Evolutionary conservation across 106 monocot genomes (phyloP).

Genomic region (Allium sativum): DNA sequence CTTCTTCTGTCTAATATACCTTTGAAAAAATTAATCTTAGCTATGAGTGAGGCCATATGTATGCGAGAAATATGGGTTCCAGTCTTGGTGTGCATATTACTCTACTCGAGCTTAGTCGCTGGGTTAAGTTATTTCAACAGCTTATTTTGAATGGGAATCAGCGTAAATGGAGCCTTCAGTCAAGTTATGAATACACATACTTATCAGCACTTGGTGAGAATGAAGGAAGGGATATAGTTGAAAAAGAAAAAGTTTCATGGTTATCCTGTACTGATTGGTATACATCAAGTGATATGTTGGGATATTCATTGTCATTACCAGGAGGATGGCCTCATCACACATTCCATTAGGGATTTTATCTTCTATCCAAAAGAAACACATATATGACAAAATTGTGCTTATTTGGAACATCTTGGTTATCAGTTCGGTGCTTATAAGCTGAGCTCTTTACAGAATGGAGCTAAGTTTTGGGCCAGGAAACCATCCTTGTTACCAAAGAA

Average conservation of each 20-base stretch:
- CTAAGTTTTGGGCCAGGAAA: constrained; percentile 7
- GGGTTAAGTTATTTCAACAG: constrained; percentile 88
- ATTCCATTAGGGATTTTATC: constrained; percentile 28
- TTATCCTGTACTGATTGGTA: constrained; percentile 24
- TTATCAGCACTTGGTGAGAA: constrained; percentile 72
- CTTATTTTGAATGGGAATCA: constrained; percentile 75
- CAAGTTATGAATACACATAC: constrained; percentile 93
- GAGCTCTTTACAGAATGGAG: neutral
- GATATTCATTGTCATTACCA: constrained; percentile 45
- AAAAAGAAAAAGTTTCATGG: constrained; percentile 35
- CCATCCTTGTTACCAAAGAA: constrained; percentile 31
- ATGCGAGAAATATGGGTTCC: constrained; percentile 39
- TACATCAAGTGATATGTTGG: constrained; percentile 10
- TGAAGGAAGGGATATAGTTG: constrained; percentile 31
- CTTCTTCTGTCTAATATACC: constrained; percentile 55
- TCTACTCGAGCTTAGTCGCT: constrained; percentile 70
- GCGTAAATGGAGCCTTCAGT: constrained; percentile 68
- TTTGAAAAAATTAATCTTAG: constrained; percentile 31
- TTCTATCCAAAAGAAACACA: constrained; percentile 64
- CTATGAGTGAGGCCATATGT: constrained; percentile 73
- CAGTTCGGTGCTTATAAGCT: constrained; percentile 55
- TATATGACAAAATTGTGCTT: constrained; percentile 52
- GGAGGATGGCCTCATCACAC: constrained; percentile 71
- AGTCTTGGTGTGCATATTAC: constrained; percentile 56
- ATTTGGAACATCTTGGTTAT: constrained; percentile 51